A percentile compares a stretch with the other conserved stretches of the same genome.
These are phyloP conservation scores for Piedraia hortae DNA, from an alignment of 2,329 filamentous ascomycete genomes.

Conservation along the genomic window DNA sequence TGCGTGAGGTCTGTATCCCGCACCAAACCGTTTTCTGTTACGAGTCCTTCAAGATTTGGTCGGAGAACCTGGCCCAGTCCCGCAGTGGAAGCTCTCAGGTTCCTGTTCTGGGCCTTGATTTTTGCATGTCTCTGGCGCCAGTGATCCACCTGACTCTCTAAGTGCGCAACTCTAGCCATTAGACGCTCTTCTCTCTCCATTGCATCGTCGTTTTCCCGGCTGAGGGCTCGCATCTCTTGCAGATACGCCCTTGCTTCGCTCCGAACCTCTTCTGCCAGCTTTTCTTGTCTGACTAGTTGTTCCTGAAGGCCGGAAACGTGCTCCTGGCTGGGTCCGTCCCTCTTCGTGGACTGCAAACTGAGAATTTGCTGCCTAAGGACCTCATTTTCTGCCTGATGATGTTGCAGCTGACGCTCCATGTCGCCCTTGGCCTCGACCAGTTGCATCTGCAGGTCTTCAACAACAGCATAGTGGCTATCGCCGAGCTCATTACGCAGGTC, in stretches of 20 bases:
- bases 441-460: constrained; percentile 4
- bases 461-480: constrained; percentile 1
- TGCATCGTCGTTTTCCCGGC: constrained; percentile 48
- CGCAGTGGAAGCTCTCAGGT: constrained; percentile 52
- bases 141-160: constrained; percentile 62
- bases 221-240: constrained; percentile 67
- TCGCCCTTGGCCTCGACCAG: constrained; percentile 3
- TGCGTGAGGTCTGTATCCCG: constrained; percentile 83
- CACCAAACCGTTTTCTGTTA: constrained; percentile 43
- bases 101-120: constrained; percentile 64
- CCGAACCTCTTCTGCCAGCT: constrained; percentile 64
- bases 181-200: constrained; percentile 63
- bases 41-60: constrained; percentile 25
- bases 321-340: constrained; percentile 15
- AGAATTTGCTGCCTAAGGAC: constrained; percentile 14
- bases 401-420: constrained; percentile 16
- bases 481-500: constrained; percentile 4
- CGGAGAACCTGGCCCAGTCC: constrained; percentile 48
- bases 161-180: constrained; percentile 40
- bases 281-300: constrained; percentile 50
- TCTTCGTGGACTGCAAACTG: constrained; percentile 5
- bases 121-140: constrained; percentile 81
- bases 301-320: constrained; percentile 27
- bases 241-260: constrained; percentile 61
- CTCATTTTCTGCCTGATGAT: constrained; percentile 22